A percentile compares a stretch with the other conserved stretches of the same genome.
Conservation (phyloP, 371 early-diverging fungal species). For the Apophysomyces trapeziformis region DNA sequence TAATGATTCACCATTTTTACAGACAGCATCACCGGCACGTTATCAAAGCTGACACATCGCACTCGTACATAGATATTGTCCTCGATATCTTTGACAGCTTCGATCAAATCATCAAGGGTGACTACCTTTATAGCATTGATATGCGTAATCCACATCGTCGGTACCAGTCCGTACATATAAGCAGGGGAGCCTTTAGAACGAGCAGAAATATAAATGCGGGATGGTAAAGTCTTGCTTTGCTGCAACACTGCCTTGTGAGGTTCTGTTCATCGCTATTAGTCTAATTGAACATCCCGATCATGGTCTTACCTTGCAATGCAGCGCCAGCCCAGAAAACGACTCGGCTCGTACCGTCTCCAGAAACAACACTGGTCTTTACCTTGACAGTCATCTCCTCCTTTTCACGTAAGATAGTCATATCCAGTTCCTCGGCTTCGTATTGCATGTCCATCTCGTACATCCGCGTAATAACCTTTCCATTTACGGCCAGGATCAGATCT, state of each 20-base stretch:
- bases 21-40: conserved; percentile 77
- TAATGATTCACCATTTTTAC: conserved; percentile 85
- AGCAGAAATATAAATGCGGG: conserved; percentile 75
- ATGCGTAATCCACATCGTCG: conserved; percentile 84
- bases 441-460: conserved; percentile 74
- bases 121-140: conserved; percentile 67
- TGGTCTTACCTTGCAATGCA: conserved; percentile 56
- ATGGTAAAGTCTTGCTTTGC: conserved; percentile 75
- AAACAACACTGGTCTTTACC: conserved; percentile 64
- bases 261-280: conserved; percentile 38
- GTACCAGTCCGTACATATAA: conserved; percentile 79
- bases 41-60: conserved; percentile 80
- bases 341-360: conserved; percentile 70
- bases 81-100: conserved; percentile 64
- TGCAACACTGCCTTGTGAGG: conserved; percentile 86
- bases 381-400: conserved; percentile 69
- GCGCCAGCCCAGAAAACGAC: conserved; percentile 81
- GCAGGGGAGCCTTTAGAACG: conserved; percentile 81
- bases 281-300: neutral
- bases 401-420: conserved; percentile 65
- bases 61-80: conserved; percentile 85
- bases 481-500: conserved; percentile 75
- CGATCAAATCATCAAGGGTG: conserved; percentile 66
- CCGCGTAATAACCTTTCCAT: conserved; percentile 71
- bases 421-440: conserved; percentile 58